phyloP scores from a whole-genome alignment of 2,329 filamentous ascomycete species.

The Juglanconis sp. region DNA sequence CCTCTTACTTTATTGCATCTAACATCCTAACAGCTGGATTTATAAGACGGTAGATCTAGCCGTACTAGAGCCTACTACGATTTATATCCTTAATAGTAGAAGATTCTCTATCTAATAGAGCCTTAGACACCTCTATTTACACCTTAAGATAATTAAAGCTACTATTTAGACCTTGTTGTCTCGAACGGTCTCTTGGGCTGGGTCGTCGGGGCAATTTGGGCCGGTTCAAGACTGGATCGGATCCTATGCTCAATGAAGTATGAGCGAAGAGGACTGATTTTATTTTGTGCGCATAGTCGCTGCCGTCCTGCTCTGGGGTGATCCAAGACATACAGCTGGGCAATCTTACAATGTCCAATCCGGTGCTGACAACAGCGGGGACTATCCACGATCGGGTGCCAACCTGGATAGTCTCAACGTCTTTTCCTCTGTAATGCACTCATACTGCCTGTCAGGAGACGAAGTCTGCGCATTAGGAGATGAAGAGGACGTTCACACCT shows the following conservation, averaged over 20 bases:
- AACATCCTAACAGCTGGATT: too few relatives aligned
- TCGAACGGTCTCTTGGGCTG: neutral
- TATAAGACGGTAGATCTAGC: too few relatives aligned
- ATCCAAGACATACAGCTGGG: neutral
- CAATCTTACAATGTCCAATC: constrained; percentile 6
- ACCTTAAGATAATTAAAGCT: too few relatives aligned
- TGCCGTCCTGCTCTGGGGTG: constrained; percentile 4
- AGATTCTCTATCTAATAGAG: too few relatives aligned
- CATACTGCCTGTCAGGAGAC: neutral
- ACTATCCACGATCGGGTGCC: neutral
- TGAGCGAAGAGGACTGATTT: neutral
- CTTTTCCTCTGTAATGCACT: neutral
- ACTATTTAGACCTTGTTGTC: too few relatives aligned
- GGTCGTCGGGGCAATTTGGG: neutral
- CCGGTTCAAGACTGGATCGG: too few relatives aligned
- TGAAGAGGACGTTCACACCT: neutral
- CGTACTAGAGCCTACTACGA: too few relatives aligned
- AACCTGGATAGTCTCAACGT: neutral
- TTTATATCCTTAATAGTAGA: too few relatives aligned
- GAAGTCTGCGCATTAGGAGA: constrained; percentile 4
- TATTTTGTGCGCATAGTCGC: neutral
- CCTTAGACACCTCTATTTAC: too few relatives aligned
- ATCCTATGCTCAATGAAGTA: too few relatives aligned
- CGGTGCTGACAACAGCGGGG: neutral
- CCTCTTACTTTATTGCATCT: too few relatives aligned